Conservation (phyloP, 345 rosid species). For the Turritis glabra region DNA sequence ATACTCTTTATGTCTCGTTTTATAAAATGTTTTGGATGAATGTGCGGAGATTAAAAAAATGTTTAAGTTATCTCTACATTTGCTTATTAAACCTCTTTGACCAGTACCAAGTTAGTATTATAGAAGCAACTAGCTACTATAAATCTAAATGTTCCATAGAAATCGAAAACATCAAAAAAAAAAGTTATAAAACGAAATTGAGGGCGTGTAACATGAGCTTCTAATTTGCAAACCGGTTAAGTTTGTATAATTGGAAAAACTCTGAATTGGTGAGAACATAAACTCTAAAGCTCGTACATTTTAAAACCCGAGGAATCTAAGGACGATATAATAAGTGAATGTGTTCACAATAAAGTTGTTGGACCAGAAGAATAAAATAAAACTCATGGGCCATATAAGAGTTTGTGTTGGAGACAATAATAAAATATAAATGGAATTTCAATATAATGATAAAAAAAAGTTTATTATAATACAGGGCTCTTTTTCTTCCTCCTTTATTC, state of each 20-base stretch:
- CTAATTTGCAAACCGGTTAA: neutral
- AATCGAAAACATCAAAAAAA: neutral
- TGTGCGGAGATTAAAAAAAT: neutral
- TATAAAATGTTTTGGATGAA: neutral
- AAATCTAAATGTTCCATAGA: neutral
- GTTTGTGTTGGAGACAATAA: constrained; percentile 17
- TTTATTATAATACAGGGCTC: constrained; percentile 12
- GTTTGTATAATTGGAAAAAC: neutral
- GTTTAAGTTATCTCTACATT: neutral
- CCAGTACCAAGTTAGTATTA: neutral
- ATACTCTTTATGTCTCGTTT: neutral
- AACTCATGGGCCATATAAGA: constrained; percentile 11
- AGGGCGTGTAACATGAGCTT: neutral
- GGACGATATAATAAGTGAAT: constrained; percentile 17
- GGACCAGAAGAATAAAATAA: constrained; percentile 28
- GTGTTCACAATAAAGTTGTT: constrained; percentile 11
- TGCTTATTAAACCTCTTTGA: neutral
- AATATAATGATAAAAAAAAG: constrained; percentile 4
- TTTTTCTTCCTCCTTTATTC: constrained; percentile 22
- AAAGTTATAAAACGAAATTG: neutral
- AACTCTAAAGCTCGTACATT: neutral
- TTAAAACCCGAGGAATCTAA: constrained; percentile 10
- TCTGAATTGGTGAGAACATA: neutral
- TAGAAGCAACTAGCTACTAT: neutral
- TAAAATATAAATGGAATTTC: constrained; percentile 1